Conservation (phyloP, 768 basidiomycete genomes). For the Nidularia sp. region DNA sequence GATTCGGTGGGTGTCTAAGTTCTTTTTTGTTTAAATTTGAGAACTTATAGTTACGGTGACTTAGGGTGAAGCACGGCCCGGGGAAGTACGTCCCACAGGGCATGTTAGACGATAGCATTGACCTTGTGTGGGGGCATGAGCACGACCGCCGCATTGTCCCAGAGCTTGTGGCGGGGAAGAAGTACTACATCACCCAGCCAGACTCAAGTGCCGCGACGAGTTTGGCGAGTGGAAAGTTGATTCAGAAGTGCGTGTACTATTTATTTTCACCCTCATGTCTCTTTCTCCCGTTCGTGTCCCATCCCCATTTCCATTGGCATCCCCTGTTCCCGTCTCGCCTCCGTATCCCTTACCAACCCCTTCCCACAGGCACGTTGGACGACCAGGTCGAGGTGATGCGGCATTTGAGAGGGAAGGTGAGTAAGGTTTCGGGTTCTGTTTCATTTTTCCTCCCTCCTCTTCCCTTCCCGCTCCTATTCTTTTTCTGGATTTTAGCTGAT, state of each 20-base stretch:
- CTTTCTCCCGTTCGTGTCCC: too few relatives aligned
- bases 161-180: conserved; percentile 86
- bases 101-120: conserved; percentile 93
- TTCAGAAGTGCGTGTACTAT: conserved; percentile 80
- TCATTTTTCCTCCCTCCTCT: too few relatives aligned
- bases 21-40: too few relatives aligned
- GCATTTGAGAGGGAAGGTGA: conserved; percentile 72
- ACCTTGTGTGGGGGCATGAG: conserved; percentile 98
- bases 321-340: too few relatives aligned
- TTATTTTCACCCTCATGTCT: too few relatives aligned
- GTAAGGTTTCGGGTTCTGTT: too few relatives aligned
- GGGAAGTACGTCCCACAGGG: conserved; percentile 94
- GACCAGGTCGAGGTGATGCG: conserved; percentile 84
- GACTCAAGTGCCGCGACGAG: conserved; percentile 95
- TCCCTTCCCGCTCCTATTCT: too few relatives aligned
- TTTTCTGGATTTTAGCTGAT: too few relatives aligned
- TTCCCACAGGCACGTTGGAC: too few relatives aligned
- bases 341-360: too few relatives aligned
- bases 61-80: conserved; percentile 89
- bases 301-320: too few relatives aligned
- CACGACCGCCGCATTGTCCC: conserved; percentile 94
- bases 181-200: conserved; percentile 90
- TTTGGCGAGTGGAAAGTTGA: conserved; percentile 86
- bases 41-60: background rate
- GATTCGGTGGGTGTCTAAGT: too few relatives aligned